A percentile compares a stretch with the other conserved stretches of the same genome.
Evolutionary conservation across 148 eudicot genomes (phyloP).

Genomic region (Rhododendron griersonianum): DNA sequence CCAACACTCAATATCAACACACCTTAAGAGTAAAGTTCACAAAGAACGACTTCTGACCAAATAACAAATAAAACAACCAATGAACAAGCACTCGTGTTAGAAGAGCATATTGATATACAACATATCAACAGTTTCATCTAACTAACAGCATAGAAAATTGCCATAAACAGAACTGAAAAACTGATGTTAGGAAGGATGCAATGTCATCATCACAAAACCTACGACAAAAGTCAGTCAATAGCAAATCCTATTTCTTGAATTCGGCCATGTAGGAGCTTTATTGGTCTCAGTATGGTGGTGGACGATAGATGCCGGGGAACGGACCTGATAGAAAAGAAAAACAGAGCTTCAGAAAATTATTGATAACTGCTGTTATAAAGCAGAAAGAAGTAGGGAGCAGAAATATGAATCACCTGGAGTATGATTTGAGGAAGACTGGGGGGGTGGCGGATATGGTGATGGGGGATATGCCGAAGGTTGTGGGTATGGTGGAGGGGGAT

Average conservation of each 20-base stretch:
- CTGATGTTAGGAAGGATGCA: neutral
- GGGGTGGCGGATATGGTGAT: conserved; percentile 27
- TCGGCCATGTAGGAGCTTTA: neutral
- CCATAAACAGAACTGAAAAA: neutral
- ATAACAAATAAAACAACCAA: neutral
- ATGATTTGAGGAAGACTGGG: conserved; percentile 30
- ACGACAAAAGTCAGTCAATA: neutral
- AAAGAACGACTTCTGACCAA: neutral
- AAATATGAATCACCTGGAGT: conserved; percentile 30
- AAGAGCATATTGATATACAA: neutral
- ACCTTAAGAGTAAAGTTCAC: neutral
- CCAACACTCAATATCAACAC: neutral
- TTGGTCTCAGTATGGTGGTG: conserved; percentile 39
- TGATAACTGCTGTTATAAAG: neutral
- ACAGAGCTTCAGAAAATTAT: neutral
- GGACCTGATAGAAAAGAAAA: conserved; percentile 24
- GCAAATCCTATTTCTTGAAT: neutral
- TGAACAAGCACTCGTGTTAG: neutral
- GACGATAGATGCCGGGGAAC: conserved; percentile 42
- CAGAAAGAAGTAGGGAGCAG: neutral
- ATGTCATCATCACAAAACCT: neutral
- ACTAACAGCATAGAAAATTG: neutral
- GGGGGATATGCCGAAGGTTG: conserved; percentile 41
- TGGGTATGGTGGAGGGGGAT: conserved; percentile 34
- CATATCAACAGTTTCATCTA: conserved; percentile 4